Evolutionary conservation across 75 land plant species (phyloP).

Genomic region (Pinus tabuliformis): DNA sequence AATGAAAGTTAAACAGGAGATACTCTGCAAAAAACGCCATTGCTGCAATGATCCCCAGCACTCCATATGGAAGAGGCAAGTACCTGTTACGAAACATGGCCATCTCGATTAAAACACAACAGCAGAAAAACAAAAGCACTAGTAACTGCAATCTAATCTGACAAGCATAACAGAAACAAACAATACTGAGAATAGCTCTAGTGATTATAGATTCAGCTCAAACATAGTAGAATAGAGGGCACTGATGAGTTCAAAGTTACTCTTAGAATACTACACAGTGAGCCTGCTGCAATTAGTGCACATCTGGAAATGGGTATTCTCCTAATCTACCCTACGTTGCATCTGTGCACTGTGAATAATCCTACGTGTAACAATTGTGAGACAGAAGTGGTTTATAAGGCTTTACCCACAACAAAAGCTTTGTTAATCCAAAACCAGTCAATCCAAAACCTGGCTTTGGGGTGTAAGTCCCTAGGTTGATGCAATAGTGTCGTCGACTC

Average conservation of each 20-base stretch:
- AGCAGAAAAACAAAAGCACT: conserved; percentile 7
- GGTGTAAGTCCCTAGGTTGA: too few species aligned
- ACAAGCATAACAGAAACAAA: not conserved
- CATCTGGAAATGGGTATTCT: too few species aligned
- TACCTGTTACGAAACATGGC: conserved; percentile 34
- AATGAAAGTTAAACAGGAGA: conserved; percentile 85
- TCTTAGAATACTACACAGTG: too few species aligned
- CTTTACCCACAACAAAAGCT: too few species aligned
- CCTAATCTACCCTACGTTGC: too few species aligned
- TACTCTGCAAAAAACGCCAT: conserved; percentile 87
- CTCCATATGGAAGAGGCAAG: conserved; percentile 73
- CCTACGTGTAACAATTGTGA: too few species aligned
- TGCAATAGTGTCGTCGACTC: too few species aligned
- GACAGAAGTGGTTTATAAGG: too few species aligned
- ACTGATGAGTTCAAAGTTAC: not conserved
- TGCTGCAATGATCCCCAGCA: conserved; percentile 65
- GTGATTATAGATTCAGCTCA: not conserved
- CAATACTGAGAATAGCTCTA: not conserved
- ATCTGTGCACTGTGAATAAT: too few species aligned
- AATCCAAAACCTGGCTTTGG: too few species aligned
- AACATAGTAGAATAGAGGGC: not conserved
- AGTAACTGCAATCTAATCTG: not conserved
- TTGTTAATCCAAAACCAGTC: too few species aligned
- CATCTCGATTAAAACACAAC: conserved; percentile 3
- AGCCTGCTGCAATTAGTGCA: too few species aligned